phyloP scores from a whole-genome alignment of 345 rosid genomes.

The Passiflora organensis region DNA sequence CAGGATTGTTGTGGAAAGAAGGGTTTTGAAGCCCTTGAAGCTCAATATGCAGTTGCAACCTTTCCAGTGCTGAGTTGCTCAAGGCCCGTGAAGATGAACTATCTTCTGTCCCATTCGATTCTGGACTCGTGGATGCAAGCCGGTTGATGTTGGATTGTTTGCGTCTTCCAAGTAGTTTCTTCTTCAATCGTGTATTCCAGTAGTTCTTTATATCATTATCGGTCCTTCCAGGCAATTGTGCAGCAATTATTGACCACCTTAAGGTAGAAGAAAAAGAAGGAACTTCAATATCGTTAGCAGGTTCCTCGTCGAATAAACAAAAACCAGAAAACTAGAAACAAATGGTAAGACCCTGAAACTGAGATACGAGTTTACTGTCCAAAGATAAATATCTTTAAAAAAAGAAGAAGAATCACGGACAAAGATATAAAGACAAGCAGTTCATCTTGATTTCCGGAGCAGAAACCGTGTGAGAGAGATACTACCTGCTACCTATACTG shows the following conservation, averaged over 20 bases:
- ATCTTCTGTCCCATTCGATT: constrained; percentile 20
- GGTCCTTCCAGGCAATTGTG: constrained; percentile 97
- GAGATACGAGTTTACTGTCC: neutral
- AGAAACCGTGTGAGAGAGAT: too few relatives aligned
- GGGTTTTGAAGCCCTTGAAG: constrained; percentile 72
- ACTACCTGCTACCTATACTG: constrained; percentile 94
- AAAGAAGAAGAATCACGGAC: constrained; percentile 30
- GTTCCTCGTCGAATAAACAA: neutral
- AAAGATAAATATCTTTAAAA: neutral
- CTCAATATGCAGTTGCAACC: constrained; percentile 90
- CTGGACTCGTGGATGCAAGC: constrained; percentile 13
- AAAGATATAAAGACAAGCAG: constrained; percentile 38
- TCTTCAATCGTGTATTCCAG: constrained; percentile 97
- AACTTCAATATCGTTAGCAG: neutral
- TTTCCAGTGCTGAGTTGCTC: constrained; percentile 75
- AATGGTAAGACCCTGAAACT: too few relatives aligned
- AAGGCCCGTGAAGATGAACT: constrained; percentile 36
- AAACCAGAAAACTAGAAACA: neutral
- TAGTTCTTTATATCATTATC: constrained; percentile 95
- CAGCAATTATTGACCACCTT: constrained; percentile 99
- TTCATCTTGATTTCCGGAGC: neutral
- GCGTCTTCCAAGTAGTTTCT: constrained; percentile 78
- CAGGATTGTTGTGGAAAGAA: constrained; percentile 55
- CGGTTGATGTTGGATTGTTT: constrained; percentile 46
- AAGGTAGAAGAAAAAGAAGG: too few relatives aligned